Evolutionary conservation across 2,329 filamentous ascomycete species (phyloP).

Genomic region (Delphinella strobiligena): DNA sequence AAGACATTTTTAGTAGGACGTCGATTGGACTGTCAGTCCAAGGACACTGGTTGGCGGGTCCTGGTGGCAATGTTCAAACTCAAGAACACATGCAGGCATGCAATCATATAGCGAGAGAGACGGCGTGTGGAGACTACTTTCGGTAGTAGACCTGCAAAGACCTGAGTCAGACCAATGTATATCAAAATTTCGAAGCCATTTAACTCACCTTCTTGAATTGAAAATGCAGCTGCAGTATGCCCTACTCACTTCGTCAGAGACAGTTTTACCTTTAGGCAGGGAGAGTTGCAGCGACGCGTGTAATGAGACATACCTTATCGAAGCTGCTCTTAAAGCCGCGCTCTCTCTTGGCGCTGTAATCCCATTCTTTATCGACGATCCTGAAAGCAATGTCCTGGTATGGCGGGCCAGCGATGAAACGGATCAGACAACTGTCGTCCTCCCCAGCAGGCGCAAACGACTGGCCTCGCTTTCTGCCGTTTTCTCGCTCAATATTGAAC

Average conservation of each 20-base stretch:
- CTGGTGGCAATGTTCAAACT: no score
- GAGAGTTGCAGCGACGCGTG: constrained; percentile 3
- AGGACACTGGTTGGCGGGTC: no score
- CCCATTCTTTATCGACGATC: constrained; percentile 98
- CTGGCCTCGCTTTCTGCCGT: constrained; percentile 78
- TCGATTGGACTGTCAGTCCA: no score
- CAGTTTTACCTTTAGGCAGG: no score
- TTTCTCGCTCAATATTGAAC: constrained; percentile 88
- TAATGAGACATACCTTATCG: constrained; percentile 59
- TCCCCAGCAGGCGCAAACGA: constrained; percentile 88
- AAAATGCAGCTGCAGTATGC: constrained; percentile 91
- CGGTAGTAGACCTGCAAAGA: constrained; percentile 34
- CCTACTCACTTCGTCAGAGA: constrained; percentile 90
- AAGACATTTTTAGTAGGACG: no score
- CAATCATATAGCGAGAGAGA: background rate
- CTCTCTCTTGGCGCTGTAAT: constrained; percentile 91
- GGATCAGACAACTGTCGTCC: constrained; percentile 92
- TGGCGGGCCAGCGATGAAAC: constrained; percentile 87
- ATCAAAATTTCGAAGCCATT: constrained; percentile 3
- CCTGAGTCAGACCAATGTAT: constrained; percentile 10
- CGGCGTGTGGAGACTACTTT: constrained; percentile 20
- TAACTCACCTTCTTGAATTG: constrained; percentile 84
- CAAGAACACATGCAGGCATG: background rate
- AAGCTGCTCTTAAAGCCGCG: constrained; percentile 93
- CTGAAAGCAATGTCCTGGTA: constrained; percentile 96